A percentile compares a stretch with the other conserved stretches of the same genome.
These are phyloP conservation scores for Paramecium biaurelia DNA, from an alignment of 73 alveolate genomes.

Conservation along the genomic window DNA sequence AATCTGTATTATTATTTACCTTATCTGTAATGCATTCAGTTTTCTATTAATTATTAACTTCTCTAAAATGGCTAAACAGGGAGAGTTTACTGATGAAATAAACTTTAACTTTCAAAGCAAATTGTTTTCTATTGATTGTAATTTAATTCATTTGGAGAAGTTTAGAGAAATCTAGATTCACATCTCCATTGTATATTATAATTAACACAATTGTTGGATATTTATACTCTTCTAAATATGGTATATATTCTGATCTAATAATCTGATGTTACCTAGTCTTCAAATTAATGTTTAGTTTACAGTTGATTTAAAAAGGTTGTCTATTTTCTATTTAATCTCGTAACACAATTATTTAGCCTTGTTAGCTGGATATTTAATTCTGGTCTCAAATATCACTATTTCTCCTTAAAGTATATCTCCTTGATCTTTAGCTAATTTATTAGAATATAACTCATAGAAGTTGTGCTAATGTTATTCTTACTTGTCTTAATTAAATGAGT, in stretches of 20 bases:
- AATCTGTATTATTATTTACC: not conserved
- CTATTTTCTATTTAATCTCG: constrained; percentile 27
- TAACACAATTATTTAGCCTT: not conserved
- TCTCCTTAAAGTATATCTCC: not conserved
- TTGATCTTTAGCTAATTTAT: constrained; percentile 20
- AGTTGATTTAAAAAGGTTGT: not conserved
- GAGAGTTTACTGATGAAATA: constrained; percentile 7
- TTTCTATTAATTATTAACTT: not conserved
- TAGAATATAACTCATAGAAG: constrained; percentile 20
- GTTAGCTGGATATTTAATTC: not conserved
- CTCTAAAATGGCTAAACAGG: constrained; percentile 27
- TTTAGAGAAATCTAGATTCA: constrained; percentile 5
- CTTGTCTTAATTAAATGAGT: constrained; percentile 28
- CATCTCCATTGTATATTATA: constrained; percentile 26
- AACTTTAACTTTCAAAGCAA: not conserved
- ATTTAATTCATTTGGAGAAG: not conserved
- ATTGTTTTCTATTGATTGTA: not conserved
- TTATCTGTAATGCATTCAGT: constrained; percentile 46
- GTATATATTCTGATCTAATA: constrained; percentile 31
- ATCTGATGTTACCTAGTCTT: constrained; percentile 29
- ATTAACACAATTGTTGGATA: not conserved
- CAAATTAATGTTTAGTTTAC: not conserved
- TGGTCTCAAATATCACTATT: constrained; percentile 29
- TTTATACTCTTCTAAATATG: constrained; percentile 26
- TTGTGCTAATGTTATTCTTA: not conserved